Conservation (phyloP, 495 filamentous ascomycete genomes). For the Aspergillus kassunensis region DNA sequence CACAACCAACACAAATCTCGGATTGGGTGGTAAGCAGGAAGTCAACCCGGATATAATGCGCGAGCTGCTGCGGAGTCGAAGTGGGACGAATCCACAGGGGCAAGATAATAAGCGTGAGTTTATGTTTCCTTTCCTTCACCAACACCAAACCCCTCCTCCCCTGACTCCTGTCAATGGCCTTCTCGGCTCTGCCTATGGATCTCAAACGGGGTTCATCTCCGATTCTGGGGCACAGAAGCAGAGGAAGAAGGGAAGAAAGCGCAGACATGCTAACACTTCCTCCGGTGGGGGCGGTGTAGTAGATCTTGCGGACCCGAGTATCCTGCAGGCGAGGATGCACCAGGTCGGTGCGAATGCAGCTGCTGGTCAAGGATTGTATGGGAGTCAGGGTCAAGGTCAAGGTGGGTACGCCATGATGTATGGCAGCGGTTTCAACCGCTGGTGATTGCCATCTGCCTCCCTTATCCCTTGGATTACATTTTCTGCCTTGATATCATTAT, state of each 20-base stretch:
- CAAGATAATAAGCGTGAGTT: conserved; percentile 96
- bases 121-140: conserved; percentile 76
- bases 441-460: conserved; percentile 52
- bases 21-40: conserved; percentile 71
- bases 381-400: conserved; percentile 91
- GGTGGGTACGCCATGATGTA: conserved; percentile 98
- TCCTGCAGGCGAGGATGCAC: conserved; percentile 96
- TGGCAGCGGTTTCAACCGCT: conserved; percentile 66
- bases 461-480: conserved; percentile 16
- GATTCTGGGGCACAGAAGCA: conserved; percentile 84
- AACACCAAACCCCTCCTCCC: conserved; percentile 82
- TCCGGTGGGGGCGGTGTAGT: conserved; percentile 97
- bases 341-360: conserved; percentile 65
- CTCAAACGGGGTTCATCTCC: conserved; percentile 76
- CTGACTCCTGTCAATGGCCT: conserved; percentile 84
- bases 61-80: conserved; percentile 63
- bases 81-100: conserved; percentile 53
- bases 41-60: conserved; percentile 74
- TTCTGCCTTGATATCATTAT: conserved; percentile 11
- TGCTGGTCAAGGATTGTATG: conserved; percentile 80
- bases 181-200: conserved; percentile 84
- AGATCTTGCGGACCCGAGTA: conserved; percentile 99
- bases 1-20: conserved; percentile 59
- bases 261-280: conserved; percentile 99
- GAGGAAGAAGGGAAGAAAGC: conserved; percentile 99